Conservation (phyloP, 2,329 filamentous ascomycete genomes). For the Paecilomyces fulvus region DNA sequence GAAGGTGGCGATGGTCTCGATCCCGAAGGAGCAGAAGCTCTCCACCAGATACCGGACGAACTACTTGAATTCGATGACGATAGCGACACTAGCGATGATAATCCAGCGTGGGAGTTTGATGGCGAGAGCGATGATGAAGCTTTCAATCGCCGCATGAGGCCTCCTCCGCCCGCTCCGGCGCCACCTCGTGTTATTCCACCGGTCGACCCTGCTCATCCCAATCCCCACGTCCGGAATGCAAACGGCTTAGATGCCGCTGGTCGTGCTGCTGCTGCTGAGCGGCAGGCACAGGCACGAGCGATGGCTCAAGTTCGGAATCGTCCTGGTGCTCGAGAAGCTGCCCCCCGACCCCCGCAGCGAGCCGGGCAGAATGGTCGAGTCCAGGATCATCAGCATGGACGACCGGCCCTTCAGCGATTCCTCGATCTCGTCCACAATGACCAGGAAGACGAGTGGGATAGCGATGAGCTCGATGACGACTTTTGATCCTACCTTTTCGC, state of each 20-base stretch:
- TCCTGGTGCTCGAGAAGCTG: slow-evolving; percentile 12
- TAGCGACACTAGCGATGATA: slow-evolving; percentile 13
- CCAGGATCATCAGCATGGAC: slow-evolving; percentile 11
- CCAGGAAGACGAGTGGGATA: slow-evolving; percentile 52
- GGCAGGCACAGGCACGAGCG: slow-evolving; percentile 29
- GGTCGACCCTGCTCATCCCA: slow-evolving; percentile 17
- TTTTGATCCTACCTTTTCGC: not conserved
- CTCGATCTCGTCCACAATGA: slow-evolving; percentile 45
- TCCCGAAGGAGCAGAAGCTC: slow-evolving; percentile 31
- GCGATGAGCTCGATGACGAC: slow-evolving; percentile 45
- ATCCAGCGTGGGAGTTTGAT: slow-evolving; percentile 11
- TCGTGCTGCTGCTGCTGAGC: slow-evolving; percentile 29
- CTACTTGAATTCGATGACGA: slow-evolving; percentile 30
- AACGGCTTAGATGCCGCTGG: slow-evolving; percentile 24
- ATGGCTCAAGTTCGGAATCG: slow-evolving; percentile 29
- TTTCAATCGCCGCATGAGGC: slow-evolving; percentile 17
- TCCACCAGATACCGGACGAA: slow-evolving; percentile 32
- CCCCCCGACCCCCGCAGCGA: slow-evolving; percentile 8
- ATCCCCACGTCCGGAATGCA: slow-evolving; percentile 15
- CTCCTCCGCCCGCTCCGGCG: slow-evolving; percentile 33
- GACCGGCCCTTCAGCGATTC: slow-evolving; percentile 42
- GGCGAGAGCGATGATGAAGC: slow-evolving; percentile 16
- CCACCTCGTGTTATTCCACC: slow-evolving; percentile 26
- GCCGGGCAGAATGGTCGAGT: slow-evolving; percentile 6
- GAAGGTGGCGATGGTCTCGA: slow-evolving; percentile 64